Evolutionary conservation across 2,329 filamentous ascomycete genomes (phyloP).

Genomic region (Fusarium nanum): DNA sequence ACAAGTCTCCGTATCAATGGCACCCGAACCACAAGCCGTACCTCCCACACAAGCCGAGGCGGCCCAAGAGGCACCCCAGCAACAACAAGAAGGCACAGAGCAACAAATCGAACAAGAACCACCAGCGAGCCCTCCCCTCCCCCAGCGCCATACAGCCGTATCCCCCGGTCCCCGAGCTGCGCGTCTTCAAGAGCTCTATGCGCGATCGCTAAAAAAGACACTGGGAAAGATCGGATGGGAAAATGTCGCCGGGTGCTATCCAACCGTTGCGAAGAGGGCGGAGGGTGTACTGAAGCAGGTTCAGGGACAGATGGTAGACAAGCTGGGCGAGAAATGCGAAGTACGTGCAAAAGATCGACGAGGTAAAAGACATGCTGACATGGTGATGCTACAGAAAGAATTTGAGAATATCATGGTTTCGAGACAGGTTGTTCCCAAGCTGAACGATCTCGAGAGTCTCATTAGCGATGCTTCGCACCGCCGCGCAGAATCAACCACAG

Average conservation of each 20-base stretch:
- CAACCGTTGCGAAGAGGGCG: constrained; percentile 65
- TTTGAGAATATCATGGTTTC: constrained; percentile 66
- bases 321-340: constrained; percentile 65
- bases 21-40: constrained; percentile 31
- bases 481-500: constrained; percentile 36
- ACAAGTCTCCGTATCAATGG: constrained; percentile 25
- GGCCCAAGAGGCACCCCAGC: constrained; percentile 2
- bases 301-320: constrained; percentile 68
- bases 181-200: constrained; percentile 66
- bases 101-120: constrained; percentile 23
- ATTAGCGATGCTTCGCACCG: constrained; percentile 61
- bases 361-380: constrained; percentile 14
- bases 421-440: constrained; percentile 64
- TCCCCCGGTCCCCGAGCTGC: constrained; percentile 68
- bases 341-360: constrained; percentile 46
- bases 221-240: constrained; percentile 66
- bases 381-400: constrained; percentile 56
- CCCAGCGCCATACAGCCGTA: constrained; percentile 55
- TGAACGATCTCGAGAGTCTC: constrained; percentile 70
- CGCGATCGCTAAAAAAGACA: constrained; percentile 63
- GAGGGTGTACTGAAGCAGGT: constrained; percentile 64
- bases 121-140: constrained; percentile 54
- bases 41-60: not conserved
- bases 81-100: constrained; percentile 15
- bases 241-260: constrained; percentile 71